Percentiles rank a stretch among this genome's conserved stretches.
Evolutionary conservation across 2,329 filamentous ascomycete genomes (phyloP).

Genomic region (Verticillium tricorpus): DNA sequence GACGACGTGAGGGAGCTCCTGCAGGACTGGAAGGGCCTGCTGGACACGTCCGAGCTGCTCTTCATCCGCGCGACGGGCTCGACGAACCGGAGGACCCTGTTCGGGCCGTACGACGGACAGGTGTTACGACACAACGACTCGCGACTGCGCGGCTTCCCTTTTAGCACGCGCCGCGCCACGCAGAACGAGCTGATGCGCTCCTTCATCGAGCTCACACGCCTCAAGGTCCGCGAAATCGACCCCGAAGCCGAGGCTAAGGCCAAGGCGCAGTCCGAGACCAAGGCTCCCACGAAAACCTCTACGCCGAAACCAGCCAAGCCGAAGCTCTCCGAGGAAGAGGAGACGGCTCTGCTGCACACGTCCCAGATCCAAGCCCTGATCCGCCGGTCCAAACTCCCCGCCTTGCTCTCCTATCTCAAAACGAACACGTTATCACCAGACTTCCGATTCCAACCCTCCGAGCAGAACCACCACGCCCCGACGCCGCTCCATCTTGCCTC

Average conservation of each 20-base stretch:
- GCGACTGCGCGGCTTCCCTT: conserved; percentile 82
- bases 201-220: conserved; percentile 87
- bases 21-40: conserved; percentile 76
- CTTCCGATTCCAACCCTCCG: conserved; percentile 70
- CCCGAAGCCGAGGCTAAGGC: conserved; percentile 51
- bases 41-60: conserved; percentile 78
- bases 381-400: conserved; percentile 84
- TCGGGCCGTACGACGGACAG: conserved; percentile 87
- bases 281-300: conserved; percentile 37
- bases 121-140: conserved; percentile 75
- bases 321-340: conserved; percentile 77
- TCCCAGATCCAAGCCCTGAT: conserved; percentile 84
- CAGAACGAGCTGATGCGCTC: conserved; percentile 92
- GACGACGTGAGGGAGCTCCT: conserved; percentile 84
- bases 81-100: conserved; percentile 81
- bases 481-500: conserved; percentile 84
- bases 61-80: conserved; percentile 87
- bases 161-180: conserved; percentile 86
- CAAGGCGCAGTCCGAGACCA: conserved; percentile 28
- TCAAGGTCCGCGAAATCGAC: conserved; percentile 78
- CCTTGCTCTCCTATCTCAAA: conserved; percentile 76
- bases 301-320: conserved; percentile 45
- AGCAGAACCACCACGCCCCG: conserved; percentile 73
- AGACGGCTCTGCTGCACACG: conserved; percentile 77
- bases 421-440: conserved; percentile 67